Base-by-base conservation (phyloP, 768 basidiomycete species). In the Favolaschia claudopus region DNA sequence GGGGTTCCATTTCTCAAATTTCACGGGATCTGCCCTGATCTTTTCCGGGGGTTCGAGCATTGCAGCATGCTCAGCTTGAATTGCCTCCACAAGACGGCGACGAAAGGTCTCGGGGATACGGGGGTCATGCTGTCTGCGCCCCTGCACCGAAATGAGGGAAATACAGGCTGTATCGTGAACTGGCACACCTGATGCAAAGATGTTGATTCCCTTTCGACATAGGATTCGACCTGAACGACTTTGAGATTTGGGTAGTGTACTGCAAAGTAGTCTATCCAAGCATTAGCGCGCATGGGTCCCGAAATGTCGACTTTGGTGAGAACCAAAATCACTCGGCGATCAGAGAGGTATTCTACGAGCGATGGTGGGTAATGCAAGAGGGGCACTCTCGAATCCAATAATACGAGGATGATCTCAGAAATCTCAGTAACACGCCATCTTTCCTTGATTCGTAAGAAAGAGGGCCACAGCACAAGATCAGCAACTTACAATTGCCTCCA, bases 371-470 rank as follows among this genome's bases (percentile, higher is more conserved):
- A 89, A 72, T 97, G 96, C 3, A 97, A 75, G 0, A 88, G 83
- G 0, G 96, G 95, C 69, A 93, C 95, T 36, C 96, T 89, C 15
- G 92, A 90, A 72, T 97, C 96, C 31, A 96, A 81, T 38, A 98
- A 84, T 46, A 96, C 82, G 45, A 97, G 85, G 19, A 98, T 79
- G 62, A 98, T 92, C 66, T 95, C 86, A 0, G 93, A 93, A 24
- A 92, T 89, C 75, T 99, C 96, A 7, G 89, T 87, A 20, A 97
- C 96, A 33, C 96, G 86, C 96, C 96, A 98, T 65, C 91, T 93
- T 66, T 7, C 46, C 38, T 34, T n/a, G 44, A 9, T 47, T 37
- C 15, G 45, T 55, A 60, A 59, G 60, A 71, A 37, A 54, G 43
- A 53, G 24, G 19, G 24, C 32, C 20, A 46, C 54, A 29, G 44